Evolutionary conservation across 306 rosid species (phyloP), one percentile per base, ranked within the genome.

Genomic region (Cicer yamashitae): DNA sequence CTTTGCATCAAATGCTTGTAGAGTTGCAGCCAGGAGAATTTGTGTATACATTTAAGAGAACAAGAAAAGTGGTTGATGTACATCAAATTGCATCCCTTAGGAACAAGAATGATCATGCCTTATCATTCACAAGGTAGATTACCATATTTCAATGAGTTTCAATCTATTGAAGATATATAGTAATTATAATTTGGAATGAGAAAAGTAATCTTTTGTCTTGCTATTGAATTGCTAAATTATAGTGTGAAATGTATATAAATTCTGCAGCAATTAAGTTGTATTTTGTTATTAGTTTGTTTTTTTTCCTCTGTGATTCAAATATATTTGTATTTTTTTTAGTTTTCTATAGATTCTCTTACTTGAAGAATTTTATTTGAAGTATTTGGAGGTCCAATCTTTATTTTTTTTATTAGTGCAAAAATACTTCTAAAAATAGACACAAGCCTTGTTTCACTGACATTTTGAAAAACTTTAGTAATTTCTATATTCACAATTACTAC

Each of bases 401-500:
- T 25, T 25, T 25, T 3, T 17, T 25, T 25, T 25, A 25, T 25
- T 2, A 71, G 7, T 72, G 70, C 47, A 58, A 52, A 14, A 15
- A 15, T 8, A 7, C 30, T 5, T 6, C 25, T 30, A 10, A 6
- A 59, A 59, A 59, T 13, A 41, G 7, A 61, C 77, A 52, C 18
- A 51, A 10, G 7, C 37, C 45, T 53, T 54, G 67, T 75, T 70
- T 46, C 73, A 62, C 46, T 10, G 9, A 46, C 58, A 45, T 57
- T 71, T 48, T 25, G 44, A 72, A n/a, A 72, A 72, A 48, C 44
- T 47, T 64, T 11, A 3, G 43, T 50, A 58, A 17, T n/a, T 47
- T 48, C 38, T 17, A 43, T 67, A 81, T 77, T 77, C 73, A 73
- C 80, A 77, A 14, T 37, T 30, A 61, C 57, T 53, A 10, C 75